Percentiles rank a stretch among this genome's conserved stretches.
phyloP scores from a whole-genome alignment of 768 basidiomycete species.

The Floccularia luteovirens region DNA sequence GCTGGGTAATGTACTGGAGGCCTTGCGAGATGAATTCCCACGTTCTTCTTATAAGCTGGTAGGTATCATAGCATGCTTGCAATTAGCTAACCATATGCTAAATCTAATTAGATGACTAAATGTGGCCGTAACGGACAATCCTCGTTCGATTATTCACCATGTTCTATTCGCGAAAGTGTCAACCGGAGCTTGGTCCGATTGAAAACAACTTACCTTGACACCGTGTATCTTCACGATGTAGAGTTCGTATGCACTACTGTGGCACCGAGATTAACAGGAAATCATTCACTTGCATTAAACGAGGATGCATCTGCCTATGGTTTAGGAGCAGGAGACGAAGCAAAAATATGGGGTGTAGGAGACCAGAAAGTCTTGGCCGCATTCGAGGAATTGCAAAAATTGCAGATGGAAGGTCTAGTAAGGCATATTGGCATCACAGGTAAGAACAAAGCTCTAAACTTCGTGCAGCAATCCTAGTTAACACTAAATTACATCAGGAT shows the following conservation, averaged over 20 bases:
- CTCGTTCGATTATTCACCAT: constrained; percentile 70
- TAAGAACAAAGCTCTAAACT: constrained; percentile 15
- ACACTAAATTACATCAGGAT: constrained; percentile 37
- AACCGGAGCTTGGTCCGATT: constrained; percentile 59
- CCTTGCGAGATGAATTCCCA: constrained; percentile 62
- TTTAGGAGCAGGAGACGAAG: constrained; percentile 48
- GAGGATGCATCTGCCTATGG: constrained; percentile 58
- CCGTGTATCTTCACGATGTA: constrained; percentile 78
- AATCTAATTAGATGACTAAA: constrained; percentile 63
- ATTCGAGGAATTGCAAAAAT: constrained; percentile 50
- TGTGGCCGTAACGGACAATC: constrained; percentile 68
- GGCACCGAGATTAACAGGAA: constrained; percentile 41
- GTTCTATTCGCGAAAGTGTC: constrained; percentile 58
- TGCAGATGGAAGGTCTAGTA: constrained; percentile 69
- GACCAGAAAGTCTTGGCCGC: constrained; percentile 70
- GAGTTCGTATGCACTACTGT: constrained; percentile 64
- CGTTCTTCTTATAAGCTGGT: constrained; percentile 74
- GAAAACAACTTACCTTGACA: constrained; percentile 72
- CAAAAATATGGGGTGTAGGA: constrained; percentile 52
- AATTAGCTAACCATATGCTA: not conserved
- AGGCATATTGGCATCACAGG: constrained; percentile 77
- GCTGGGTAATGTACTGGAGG: constrained; percentile 56
- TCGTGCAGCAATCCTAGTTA: not conserved
- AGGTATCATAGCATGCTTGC: constrained; percentile 7
- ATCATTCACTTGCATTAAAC: constrained; percentile 46